phyloP scores from a whole-genome alignment of 164 flowering plant species.

The Echeveria elegans region DNA sequence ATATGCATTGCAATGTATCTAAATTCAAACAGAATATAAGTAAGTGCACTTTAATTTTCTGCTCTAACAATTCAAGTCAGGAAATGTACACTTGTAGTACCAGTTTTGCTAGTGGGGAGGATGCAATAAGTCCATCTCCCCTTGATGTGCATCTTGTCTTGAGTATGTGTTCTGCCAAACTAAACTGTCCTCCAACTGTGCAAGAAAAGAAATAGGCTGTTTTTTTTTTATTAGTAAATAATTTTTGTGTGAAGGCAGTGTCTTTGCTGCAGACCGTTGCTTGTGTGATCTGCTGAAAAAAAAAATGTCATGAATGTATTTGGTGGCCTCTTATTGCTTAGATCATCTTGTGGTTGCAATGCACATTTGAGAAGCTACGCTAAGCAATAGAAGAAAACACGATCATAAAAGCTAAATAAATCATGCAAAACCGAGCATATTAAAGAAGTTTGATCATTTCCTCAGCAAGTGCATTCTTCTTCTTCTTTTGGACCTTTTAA shows the following conservation, averaged over 20 bases:
- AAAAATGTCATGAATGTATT: background rate
- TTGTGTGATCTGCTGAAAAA: conserved; percentile 6
- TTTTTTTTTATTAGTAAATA: background rate
- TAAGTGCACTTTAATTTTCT: background rate
- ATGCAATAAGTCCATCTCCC: too few species aligned
- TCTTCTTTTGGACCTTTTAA: conserved; percentile 7
- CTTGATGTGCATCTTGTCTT: too few species aligned
- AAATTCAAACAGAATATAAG: background rate
- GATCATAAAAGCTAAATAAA: background rate
- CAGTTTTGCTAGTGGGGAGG: background rate
- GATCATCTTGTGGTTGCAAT: background rate
- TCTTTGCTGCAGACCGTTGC: conserved; percentile 5
- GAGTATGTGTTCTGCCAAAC: background rate
- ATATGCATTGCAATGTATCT: background rate
- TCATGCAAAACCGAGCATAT: too few species aligned
- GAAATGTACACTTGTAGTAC: background rate
- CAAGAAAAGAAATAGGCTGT: background rate
- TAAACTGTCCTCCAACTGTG: too few species aligned
- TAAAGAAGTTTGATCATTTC: too few species aligned
- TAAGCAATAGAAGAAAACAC: background rate
- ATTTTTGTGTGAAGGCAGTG: background rate
- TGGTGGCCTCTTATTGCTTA: background rate
- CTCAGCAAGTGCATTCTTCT: conserved; percentile 10
- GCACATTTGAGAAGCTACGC: background rate
- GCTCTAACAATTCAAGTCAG: background rate